These are phyloP conservation scores for Thalassiosira hispida DNA, from an alignment of 352 stramenopile genomes.

Conservation along the genomic window DNA sequence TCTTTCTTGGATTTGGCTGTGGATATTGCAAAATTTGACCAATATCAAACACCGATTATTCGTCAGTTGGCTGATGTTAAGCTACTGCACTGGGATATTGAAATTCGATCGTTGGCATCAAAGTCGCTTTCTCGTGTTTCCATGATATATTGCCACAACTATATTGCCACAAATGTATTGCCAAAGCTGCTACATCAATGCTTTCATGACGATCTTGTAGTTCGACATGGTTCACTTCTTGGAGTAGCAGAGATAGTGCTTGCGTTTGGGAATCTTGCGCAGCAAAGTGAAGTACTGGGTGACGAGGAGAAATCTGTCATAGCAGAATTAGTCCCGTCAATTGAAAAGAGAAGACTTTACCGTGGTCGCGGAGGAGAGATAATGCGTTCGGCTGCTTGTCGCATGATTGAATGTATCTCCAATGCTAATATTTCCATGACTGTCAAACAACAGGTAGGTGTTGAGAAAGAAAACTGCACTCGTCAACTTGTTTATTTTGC, in stretches of 20 bases:
- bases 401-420: conserved; percentile 93
- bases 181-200: conserved; percentile 86
- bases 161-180: conserved; percentile 86
- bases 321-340: conserved; percentile 82
- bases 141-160: conserved; percentile 86
- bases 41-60: conserved; percentile 79
- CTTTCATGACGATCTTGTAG: conserved; percentile 87
- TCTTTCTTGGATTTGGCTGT: conserved; percentile 92
- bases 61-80: conserved; percentile 85
- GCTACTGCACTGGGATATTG: conserved; percentile 94
- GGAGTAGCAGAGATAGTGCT: conserved; percentile 89
- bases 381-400: conserved; percentile 92
- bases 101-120: conserved; percentile 90
- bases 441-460: conserved; percentile 80
- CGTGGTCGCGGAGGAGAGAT: conserved; percentile 94
- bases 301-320: conserved; percentile 56
- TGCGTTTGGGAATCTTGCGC: conserved; percentile 65
- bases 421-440: conserved; percentile 72
- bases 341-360: conserved; percentile 96
- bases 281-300: conserved; percentile 27
- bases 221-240: conserved; percentile 93
- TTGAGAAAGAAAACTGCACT: conserved; percentile 6
- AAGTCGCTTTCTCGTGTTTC: conserved; percentile 89
- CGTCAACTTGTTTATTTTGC: background rate
- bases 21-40: conserved; percentile 90